These are phyloP conservation scores for Phyllosticta citribraziliensis DNA, from an alignment of 2,329 filamentous ascomycete genomes.

Conservation along the genomic window DNA sequence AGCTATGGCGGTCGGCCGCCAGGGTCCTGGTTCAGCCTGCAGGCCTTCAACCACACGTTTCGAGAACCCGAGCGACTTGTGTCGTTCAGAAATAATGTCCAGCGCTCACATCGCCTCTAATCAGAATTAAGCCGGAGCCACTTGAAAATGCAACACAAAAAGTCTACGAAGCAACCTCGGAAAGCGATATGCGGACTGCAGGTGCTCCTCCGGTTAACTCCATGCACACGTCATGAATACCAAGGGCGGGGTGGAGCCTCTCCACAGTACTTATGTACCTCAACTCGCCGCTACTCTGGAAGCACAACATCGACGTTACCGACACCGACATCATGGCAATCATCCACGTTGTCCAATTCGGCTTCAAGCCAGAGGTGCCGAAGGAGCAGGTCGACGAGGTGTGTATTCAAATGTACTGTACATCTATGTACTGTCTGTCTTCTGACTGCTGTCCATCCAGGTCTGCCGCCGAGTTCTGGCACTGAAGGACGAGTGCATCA, in stretches of 20 bases:
- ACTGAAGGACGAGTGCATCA: conserved; percentile 49
- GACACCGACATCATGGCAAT: conserved; percentile 44
- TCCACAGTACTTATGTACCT: not conserved
- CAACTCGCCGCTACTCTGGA: not conserved
- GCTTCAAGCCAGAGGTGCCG: conserved; percentile 47
- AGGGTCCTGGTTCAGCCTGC: not conserved
- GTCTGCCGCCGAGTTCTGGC: conserved; percentile 47
- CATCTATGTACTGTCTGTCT: not conserved
- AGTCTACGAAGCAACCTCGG: not conserved
- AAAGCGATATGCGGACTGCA: not conserved
- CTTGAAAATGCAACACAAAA: no score
- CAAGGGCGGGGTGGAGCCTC: not conserved
- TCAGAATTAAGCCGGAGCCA: no score
- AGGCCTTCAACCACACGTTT: no score
- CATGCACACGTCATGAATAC: not conserved
- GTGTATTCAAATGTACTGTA: conserved; percentile 14
- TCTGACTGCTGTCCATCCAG: conserved; percentile 32
- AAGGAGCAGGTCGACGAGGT: conserved; percentile 48
- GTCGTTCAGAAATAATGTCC: no score
- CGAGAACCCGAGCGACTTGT: no score
- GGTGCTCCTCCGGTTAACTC: not conserved
- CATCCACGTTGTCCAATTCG: conserved; percentile 59
- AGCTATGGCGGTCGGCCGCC: not conserved
- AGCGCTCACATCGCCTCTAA: no score
- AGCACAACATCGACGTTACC: not conserved